Evolutionary conservation across 2,329 filamentous ascomycete genomes (phyloP), one percentile per base, ranked within the genome.

Genomic region (Pezicula carpinea): DNA sequence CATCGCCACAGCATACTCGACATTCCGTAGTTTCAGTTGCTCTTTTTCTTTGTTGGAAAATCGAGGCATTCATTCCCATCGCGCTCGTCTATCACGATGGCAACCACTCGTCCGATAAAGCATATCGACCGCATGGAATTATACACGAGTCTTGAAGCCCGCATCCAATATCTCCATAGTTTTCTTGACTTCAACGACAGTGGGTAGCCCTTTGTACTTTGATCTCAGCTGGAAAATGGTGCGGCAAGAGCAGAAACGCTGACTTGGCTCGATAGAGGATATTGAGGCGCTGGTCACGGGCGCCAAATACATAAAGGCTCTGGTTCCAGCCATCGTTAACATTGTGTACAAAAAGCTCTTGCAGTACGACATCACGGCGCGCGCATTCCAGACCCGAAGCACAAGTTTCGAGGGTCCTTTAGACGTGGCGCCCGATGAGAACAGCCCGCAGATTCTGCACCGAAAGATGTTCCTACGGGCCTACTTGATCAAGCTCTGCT

Each of bases 331-430:
- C 36, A 77, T 92, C 13, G 87, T 90, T 61, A 89, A 90, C 66
- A 87, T 89, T 53, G 85, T 91, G 29, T 92, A 91, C 72, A 85
- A 85, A 61, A 91, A 91, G 64, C 76, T 91, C 1, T 72, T 91
- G 13, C 79, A 84, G 59, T 87, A 87, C 66, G 87, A 91, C 63
- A 87, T 91, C 65, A 92, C 87, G 3, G 85, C 87, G 1, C 79
- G 85, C 39, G 85, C 86, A 15, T 89, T 91, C 64, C 75, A 80
- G 50, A 80, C 77, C 2, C 65, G 75, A 17, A 76, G 72, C 50
- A 80, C 77, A 2, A 80, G 79, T 26, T 82, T 81, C 49, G 82
- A 87, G 53, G 81, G 80, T 0, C 52, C 46, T 6, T 26, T 52
- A 14, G 80, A 82, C 3, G 74, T 87, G 8, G 5, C 58, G 21